Evolutionary conservation across 2,329 filamentous ascomycete species (phyloP).

Genomic region (Phialemoniopsis sp.): DNA sequence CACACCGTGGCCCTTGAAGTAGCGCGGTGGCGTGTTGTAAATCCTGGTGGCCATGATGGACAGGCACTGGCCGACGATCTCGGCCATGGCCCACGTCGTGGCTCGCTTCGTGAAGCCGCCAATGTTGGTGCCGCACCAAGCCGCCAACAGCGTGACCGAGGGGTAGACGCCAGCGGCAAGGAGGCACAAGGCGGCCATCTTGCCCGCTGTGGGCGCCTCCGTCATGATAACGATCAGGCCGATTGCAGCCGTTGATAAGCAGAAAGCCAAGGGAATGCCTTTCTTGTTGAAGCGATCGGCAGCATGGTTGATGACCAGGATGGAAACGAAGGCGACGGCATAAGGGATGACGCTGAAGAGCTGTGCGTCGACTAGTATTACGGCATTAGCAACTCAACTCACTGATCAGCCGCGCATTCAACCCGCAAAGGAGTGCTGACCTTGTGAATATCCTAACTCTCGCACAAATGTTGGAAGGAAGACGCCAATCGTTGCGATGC

Average conservation of each 20-base stretch:
- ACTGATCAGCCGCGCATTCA: too few species aligned
- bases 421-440: too few species aligned
- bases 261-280: neutral
- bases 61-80: slow-evolving; percentile 1
- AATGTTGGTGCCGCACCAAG: slow-evolving; percentile 1
- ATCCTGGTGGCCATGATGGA: slow-evolving; percentile 2
- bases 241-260: neutral
- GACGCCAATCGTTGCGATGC: neutral
- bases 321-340: slow-evolving; percentile 1
- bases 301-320: neutral
- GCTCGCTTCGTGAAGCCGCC: slow-evolving; percentile 2
- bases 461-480: slow-evolving; percentile 1
- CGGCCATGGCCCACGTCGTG: slow-evolving; percentile 2
- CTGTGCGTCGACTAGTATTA: neutral
- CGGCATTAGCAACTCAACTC: too few species aligned
- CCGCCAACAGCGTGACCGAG: neutral
- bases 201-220: neutral
- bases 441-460: slow-evolving; percentile 1
- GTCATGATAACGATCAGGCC: slow-evolving; percentile 1
- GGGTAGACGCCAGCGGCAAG: slow-evolving; percentile 1
- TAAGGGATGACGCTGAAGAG: slow-evolving; percentile 3
- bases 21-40: neutral
- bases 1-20: slow-evolving; percentile 2
- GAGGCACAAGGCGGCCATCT: slow-evolving; percentile 2
- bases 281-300: slow-evolving; percentile 1